These are phyloP conservation scores for Haplosporangium sp. DNA, from an alignment of 371 early-diverging fungal species.

Conservation along the genomic window DNA sequence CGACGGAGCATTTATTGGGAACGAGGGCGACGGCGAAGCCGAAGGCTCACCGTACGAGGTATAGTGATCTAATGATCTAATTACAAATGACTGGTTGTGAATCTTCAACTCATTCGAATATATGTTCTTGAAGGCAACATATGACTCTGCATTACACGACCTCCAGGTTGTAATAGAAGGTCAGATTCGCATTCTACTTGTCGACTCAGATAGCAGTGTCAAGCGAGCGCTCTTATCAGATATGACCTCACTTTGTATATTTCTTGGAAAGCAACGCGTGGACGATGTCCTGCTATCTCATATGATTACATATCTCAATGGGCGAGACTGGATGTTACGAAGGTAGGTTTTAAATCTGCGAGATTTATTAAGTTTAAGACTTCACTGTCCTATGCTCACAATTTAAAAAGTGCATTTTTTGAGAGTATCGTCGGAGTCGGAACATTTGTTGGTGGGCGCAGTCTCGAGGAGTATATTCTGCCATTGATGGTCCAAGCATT, in stretches of 20 bases:
- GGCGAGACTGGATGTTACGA: constrained; percentile 91
- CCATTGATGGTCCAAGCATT: constrained; percentile 93
- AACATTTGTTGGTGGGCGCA: constrained; percentile 85
- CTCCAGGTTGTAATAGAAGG: constrained; percentile 82
- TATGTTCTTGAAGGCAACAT: constrained; percentile 64
- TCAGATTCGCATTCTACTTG: constrained; percentile 73
- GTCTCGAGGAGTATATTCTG: constrained; percentile 91
- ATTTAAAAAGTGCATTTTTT: constrained; percentile 80
- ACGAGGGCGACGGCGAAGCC: constrained; percentile 66
- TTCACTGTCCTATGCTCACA: neutral
- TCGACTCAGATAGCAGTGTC: constrained; percentile 77
- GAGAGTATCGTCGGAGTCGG: constrained; percentile 92
- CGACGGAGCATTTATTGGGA: constrained; percentile 64
- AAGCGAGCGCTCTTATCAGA: constrained; percentile 82
- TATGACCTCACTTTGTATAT: constrained; percentile 83
- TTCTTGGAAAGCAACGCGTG: constrained; percentile 86
- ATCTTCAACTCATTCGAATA: neutral
- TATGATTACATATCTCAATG: constrained; percentile 96
- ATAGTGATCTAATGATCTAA: constrained; percentile 6
- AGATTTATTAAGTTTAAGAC: neutral
- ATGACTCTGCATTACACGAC: constrained; percentile 79
- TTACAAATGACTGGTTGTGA: neutral
- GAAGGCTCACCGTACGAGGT: constrained; percentile 72
- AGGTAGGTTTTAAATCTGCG: constrained; percentile 64
- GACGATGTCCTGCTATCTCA: constrained; percentile 90